These are phyloP conservation scores for Pulveroboletus sp. DNA, from an alignment of 768 basidiomycete species.

Conservation along the genomic window DNA sequence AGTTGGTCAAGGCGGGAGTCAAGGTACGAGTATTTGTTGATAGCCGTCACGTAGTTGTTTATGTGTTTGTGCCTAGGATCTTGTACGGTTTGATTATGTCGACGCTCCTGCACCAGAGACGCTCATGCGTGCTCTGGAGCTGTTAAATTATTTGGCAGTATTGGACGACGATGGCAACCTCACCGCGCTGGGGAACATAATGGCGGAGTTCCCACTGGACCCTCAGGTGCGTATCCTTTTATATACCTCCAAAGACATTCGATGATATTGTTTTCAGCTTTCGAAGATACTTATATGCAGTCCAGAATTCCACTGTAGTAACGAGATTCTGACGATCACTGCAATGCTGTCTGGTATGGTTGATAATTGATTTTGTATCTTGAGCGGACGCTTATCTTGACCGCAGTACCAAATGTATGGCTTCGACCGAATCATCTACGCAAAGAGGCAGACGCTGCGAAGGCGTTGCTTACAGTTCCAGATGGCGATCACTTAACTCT, in stretches of 20 bases:
- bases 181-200: slow-evolving; percentile 79
- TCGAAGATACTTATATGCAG: slow-evolving; percentile 92
- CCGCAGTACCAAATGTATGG: slow-evolving; percentile 83
- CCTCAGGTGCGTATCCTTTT: slow-evolving; percentile 62
- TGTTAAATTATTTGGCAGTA: slow-evolving; percentile 88
- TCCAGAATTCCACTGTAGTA: slow-evolving; percentile 93
- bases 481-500: slow-evolving; percentile 96
- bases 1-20: slow-evolving; percentile 91
- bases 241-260: not conserved
- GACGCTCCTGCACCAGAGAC: slow-evolving; percentile 96
- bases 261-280: slow-evolving; percentile 36
- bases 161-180: slow-evolving; percentile 92
- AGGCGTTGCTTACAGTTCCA: slow-evolving; percentile 81
- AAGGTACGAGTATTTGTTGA: slow-evolving; percentile 43
- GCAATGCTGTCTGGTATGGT: slow-evolving; percentile 89
- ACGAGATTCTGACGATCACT: slow-evolving; percentile 91
- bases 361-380: not conserved
- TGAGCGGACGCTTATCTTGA: not conserved
- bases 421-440: slow-evolving; percentile 82
- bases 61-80: slow-evolving; percentile 42
- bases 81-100: slow-evolving; percentile 83
- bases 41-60: not conserved
- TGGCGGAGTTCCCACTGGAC: slow-evolving; percentile 99
- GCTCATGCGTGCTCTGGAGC: slow-evolving; percentile 91
- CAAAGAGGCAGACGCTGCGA: slow-evolving; percentile 90